A percentile compares a stretch with the other conserved stretches of the same genome.
Conservation (phyloP, 495 filamentous ascomycete genomes). For the Margaritispora aquatica region DNA sequence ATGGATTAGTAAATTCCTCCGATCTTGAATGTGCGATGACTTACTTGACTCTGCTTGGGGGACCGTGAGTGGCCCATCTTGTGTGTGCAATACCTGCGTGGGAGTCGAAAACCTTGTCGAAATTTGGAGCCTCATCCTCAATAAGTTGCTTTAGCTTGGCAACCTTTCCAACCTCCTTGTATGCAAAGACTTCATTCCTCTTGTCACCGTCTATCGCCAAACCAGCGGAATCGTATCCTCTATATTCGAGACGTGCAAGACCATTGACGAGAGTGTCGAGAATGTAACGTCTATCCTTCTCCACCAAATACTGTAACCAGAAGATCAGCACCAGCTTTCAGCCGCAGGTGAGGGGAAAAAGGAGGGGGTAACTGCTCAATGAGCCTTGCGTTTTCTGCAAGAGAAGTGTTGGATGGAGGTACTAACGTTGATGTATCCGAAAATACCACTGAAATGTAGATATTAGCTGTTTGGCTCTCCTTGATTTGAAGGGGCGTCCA, state of each 20-base stretch:
- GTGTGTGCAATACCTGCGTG: constrained; percentile 98
- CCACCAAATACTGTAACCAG: constrained; percentile 58
- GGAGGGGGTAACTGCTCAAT: background rate
- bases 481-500: background rate
- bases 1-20: background rate
- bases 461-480: background rate
- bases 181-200: constrained; percentile 94
- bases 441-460: constrained; percentile 64
- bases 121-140: constrained; percentile 65
- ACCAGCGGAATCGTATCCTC: constrained; percentile 95
- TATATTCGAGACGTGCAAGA: constrained; percentile 65
- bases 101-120: constrained; percentile 89
- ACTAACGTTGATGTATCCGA: constrained; percentile 70
- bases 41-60: constrained; percentile 39
- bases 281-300: constrained; percentile 94
- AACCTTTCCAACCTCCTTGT: constrained; percentile 99
- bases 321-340: background rate
- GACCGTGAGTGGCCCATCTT: constrained; percentile 96
- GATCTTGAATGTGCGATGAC: background rate
- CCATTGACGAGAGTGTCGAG: constrained; percentile 95
- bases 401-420: constrained; percentile 27
- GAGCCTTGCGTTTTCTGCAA: constrained; percentile 22
- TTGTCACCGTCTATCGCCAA: constrained; percentile 96
- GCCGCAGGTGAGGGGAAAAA: constrained; percentile 31
- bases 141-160: constrained; percentile 92